Evolutionary conservation across 2,329 filamentous ascomycete genomes (phyloP).

Genomic region (Aspergillus sp.): DNA sequence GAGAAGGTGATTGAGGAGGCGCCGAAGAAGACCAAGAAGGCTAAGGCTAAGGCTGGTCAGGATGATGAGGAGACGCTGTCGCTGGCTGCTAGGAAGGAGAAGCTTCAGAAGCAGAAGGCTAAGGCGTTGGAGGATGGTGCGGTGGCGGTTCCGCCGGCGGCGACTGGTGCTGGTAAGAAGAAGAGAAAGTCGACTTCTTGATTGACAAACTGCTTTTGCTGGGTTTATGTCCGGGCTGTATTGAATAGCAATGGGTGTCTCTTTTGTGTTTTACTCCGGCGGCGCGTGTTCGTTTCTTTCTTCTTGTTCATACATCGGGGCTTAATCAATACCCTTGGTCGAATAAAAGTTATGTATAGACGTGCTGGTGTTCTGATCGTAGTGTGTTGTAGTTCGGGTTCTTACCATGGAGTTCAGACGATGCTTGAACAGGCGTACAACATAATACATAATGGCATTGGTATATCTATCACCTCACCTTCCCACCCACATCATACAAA

Average conservation of each 20-base stretch:
- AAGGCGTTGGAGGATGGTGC: constrained; percentile 48
- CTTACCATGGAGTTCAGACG: too few species aligned
- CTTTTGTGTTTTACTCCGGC: constrained; percentile 24
- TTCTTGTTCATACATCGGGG: constrained; percentile 12
- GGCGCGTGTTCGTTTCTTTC: constrained; percentile 31
- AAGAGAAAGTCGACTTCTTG: constrained; percentile 44
- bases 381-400: too few species aligned
- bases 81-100: constrained; percentile 47
- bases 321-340: constrained; percentile 24
- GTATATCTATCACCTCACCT: background rate
- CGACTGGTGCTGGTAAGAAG: constrained; percentile 32
- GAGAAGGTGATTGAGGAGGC: constrained; percentile 35
- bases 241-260: constrained; percentile 29
- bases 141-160: constrained; percentile 25
- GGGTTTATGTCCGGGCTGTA: constrained; percentile 17
- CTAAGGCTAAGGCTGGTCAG: constrained; percentile 37
- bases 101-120: constrained; percentile 53
- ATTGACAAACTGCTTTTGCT: constrained; percentile 28
- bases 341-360: constrained; percentile 11
- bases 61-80: constrained; percentile 41
- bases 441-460: background rate
- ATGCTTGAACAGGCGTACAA: background rate
- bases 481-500: constrained; percentile 9
- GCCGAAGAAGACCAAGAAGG: constrained; percentile 45
- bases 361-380: too few species aligned